phyloP scores from a whole-genome alignment of 139 green algal species.

The Auxenochlorella pyrenoidosa region DNA sequence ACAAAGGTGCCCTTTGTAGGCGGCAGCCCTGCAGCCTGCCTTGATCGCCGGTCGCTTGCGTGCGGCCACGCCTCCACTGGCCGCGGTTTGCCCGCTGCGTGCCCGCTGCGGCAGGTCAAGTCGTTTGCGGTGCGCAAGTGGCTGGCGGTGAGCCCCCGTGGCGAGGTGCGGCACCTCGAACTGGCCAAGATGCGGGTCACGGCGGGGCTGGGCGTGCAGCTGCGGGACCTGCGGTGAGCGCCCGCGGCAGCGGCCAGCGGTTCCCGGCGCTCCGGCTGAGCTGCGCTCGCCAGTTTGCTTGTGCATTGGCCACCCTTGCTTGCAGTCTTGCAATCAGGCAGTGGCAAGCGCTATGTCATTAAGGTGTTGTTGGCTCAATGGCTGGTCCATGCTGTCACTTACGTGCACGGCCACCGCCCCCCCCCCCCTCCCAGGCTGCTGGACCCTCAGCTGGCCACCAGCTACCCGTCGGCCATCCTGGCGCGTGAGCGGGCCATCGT shows the following conservation, averaged over 20 bases:
- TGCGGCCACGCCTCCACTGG: neutral
- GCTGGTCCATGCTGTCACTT: no score
- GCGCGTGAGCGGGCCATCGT: conserved; percentile 51
- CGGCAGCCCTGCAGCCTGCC: no score
- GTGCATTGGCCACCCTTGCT: no score
- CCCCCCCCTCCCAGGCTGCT: conserved; percentile 33
- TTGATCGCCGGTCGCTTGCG: neutral
- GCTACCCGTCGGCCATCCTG: conserved; percentile 63
- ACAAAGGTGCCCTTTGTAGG: no score
- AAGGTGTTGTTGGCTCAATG: no score
- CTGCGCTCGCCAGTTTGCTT: no score
- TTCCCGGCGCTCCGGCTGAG: no score
- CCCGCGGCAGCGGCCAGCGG: neutral
- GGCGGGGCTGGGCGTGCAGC: conserved; percentile 38
- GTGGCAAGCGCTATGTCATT: no score
- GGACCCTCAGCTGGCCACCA: conserved; percentile 52
- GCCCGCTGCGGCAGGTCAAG: neutral
- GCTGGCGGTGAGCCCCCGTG: conserved; percentile 2
- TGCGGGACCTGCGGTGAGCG: conserved; percentile 45
- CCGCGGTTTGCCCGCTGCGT: no score
- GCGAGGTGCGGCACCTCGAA: conserved; percentile 36
- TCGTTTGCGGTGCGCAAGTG: conserved; percentile 27
- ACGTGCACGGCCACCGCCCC: no score
- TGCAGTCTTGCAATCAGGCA: no score
- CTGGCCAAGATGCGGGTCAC: conserved; percentile 43